A percentile compares a stretch with the other conserved stretches of the same genome.
Conservation (phyloP, 148 eudicot species). For the Camellia sinensis region DNA sequence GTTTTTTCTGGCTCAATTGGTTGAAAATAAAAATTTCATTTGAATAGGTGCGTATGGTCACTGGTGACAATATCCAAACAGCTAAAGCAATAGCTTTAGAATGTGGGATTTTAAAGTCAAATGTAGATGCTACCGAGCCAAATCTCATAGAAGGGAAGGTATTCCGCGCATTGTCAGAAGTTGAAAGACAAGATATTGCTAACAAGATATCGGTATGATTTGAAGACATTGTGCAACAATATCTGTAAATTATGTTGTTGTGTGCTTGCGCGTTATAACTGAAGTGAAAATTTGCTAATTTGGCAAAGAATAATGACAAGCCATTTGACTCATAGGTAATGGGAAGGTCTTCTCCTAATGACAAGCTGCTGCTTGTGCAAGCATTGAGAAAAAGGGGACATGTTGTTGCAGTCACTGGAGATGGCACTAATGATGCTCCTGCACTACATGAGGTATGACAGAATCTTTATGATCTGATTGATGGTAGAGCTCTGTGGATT, state of each 20-base stretch:
- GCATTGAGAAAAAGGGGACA: constrained; percentile 84
- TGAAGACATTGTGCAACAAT: not conserved
- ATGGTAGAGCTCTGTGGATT: not conserved
- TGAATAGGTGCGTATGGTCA: constrained; percentile 89
- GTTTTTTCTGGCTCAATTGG: not conserved
- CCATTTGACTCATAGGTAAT: constrained; percentile 50
- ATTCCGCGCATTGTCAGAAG: constrained; percentile 66
- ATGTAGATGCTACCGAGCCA: constrained; percentile 76
- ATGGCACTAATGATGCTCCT: constrained; percentile 99
- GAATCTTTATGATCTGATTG: not conserved
- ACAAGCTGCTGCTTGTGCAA: constrained; percentile 92
- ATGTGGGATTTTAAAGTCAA: constrained; percentile 83
- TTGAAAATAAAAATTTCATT: not conserved
- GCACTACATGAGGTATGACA: constrained; percentile 82
- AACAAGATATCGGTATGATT: constrained; percentile 69
- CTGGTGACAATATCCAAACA: constrained; percentile 94
- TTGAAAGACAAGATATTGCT: constrained; percentile 56
- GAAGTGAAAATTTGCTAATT: not conserved
- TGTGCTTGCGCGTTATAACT: not conserved
- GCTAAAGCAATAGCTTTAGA: constrained; percentile 96
- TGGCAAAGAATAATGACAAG: not conserved
- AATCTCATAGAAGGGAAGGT: constrained; percentile 84
- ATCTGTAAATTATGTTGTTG: not conserved
- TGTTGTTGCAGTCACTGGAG: constrained; percentile 98
- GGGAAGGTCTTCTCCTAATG: constrained; percentile 98